Percentiles rank a stretch among this genome's conserved stretches.
phyloP scores from a whole-genome alignment of 2,329 filamentous ascomycete species.

The Celoporthe dispersa region DNA sequence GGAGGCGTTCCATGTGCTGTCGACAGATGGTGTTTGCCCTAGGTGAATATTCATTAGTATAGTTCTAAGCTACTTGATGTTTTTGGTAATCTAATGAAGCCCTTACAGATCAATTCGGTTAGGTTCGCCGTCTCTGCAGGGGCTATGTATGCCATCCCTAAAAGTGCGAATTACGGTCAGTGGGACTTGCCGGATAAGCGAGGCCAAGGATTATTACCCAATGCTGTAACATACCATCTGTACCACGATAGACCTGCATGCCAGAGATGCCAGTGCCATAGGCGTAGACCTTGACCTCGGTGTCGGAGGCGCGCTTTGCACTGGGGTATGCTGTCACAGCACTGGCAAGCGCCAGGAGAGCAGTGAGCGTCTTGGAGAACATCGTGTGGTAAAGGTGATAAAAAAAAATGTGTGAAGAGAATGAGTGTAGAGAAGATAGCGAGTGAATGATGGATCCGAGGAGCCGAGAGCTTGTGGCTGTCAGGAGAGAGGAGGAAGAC shows the following conservation, averaged over 20 bases:
- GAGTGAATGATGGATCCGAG: background rate
- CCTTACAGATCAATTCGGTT: constrained; percentile 23
- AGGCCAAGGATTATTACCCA: background rate
- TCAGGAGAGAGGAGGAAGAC: background rate
- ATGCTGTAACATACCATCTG: constrained; percentile 8
- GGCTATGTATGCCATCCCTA: constrained; percentile 21
- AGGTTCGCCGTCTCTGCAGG: constrained; percentile 13
- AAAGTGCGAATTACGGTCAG: background rate
- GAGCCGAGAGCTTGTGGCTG: background rate
- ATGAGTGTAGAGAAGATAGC: constrained; percentile 9
- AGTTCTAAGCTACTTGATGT: background rate
- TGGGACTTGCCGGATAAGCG: background rate
- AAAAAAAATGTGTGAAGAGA: background rate
- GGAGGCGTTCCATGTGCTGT: constrained; percentile 18
- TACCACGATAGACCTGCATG: constrained; percentile 13
- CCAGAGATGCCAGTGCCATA: constrained; percentile 27
- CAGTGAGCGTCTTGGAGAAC: constrained; percentile 21
- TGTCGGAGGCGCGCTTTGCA: constrained; percentile 10
- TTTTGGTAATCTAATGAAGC: too few species aligned
- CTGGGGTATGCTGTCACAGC: constrained; percentile 11
- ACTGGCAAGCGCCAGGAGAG: constrained; percentile 15
- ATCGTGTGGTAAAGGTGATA: background rate
- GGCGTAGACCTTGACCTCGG: constrained; percentile 20
- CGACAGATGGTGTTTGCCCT: constrained; percentile 18
- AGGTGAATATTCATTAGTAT: background rate